phyloP scores from a whole-genome alignment of 1,284 basidiomycete species.

The Ceraceosorus guamensis region DNA sequence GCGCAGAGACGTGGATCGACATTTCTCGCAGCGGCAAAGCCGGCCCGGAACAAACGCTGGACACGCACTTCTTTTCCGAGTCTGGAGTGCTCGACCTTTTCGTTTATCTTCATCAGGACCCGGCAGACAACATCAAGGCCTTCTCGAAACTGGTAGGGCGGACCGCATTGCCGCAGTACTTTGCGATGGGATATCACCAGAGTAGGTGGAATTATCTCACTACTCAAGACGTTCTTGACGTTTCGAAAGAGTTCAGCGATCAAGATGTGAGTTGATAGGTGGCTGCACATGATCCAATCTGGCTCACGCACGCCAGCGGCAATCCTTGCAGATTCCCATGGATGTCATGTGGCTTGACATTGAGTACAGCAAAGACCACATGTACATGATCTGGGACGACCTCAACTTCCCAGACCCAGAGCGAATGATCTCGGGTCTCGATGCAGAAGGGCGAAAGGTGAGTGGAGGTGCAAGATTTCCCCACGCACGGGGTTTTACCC shows the following conservation, averaged over 20 bases:
- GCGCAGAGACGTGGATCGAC: slow-evolving; percentile 93
- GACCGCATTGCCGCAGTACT: slow-evolving; percentile 77
- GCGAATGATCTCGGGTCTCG: slow-evolving; percentile 83
- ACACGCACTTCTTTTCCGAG: slow-evolving; percentile 95
- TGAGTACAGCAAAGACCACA: slow-evolving; percentile 78
- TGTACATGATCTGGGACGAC: slow-evolving; percentile 95
- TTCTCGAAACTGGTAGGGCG: slow-evolving; percentile 79
- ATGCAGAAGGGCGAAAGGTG: slow-evolving; percentile 77
- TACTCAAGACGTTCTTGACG: slow-evolving; percentile 78
- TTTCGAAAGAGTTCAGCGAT: slow-evolving; percentile 80
- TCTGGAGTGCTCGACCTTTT: slow-evolving; percentile 92
- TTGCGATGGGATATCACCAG: slow-evolving; percentile 91
- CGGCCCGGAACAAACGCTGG: slow-evolving; percentile 18
- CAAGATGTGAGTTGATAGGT: slow-evolving; percentile 60
- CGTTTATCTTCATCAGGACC: slow-evolving; percentile 80
- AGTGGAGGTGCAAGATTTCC: slow-evolving; percentile 8
- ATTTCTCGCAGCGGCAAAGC: slow-evolving; percentile 47
- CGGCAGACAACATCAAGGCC: slow-evolving; percentile 72
- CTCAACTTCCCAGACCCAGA: slow-evolving; percentile 88
- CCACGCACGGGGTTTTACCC: no score
- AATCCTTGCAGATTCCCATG: slow-evolving; percentile 61
- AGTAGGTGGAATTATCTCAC: slow-evolving; percentile 98
- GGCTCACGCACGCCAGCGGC: no score
- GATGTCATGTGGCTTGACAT: slow-evolving; percentile 99
- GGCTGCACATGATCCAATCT: slow-evolving; percentile 50